These are phyloP conservation scores for Microthlaspi erraticum DNA, from an alignment of 345 rosid genomes.

Conservation along the genomic window DNA sequence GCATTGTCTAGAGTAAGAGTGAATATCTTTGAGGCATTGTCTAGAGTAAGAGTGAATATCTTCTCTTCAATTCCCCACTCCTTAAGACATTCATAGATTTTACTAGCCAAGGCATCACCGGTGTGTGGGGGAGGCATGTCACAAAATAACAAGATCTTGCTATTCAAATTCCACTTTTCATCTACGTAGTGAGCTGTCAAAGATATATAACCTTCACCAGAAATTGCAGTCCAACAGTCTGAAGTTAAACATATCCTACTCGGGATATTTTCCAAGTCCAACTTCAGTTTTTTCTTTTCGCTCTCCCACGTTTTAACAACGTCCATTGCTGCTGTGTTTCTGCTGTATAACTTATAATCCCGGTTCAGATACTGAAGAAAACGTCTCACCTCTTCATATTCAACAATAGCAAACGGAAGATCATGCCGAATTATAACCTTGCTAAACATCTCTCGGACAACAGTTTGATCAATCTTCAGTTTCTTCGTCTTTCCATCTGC, in stretches of 20 bases:
- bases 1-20: not conserved
- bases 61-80: not conserved
- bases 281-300: not conserved
- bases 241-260: not conserved
- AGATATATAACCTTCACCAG: not conserved
- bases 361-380: not conserved
- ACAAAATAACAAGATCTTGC: not conserved
- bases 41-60: not conserved
- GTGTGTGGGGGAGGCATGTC: not conserved
- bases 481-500: too few species aligned
- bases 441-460: too few species aligned
- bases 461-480: too few species aligned
- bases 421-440: not conserved
- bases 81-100: not conserved
- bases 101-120: slow-evolving; percentile 5
- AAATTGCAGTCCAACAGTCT: not conserved
- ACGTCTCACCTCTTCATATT: not conserved
- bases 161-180: not conserved
- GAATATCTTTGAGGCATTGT: not conserved
- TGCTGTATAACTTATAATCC: not conserved
- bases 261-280: not conserved
- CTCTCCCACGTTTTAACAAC: not conserved
- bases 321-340: not conserved
- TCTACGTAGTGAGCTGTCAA: not conserved
- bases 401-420: not conserved